phyloP scores from a whole-genome alignment of 1,139 yeast genomes.

The Blastobotrys aristatus region DNA sequence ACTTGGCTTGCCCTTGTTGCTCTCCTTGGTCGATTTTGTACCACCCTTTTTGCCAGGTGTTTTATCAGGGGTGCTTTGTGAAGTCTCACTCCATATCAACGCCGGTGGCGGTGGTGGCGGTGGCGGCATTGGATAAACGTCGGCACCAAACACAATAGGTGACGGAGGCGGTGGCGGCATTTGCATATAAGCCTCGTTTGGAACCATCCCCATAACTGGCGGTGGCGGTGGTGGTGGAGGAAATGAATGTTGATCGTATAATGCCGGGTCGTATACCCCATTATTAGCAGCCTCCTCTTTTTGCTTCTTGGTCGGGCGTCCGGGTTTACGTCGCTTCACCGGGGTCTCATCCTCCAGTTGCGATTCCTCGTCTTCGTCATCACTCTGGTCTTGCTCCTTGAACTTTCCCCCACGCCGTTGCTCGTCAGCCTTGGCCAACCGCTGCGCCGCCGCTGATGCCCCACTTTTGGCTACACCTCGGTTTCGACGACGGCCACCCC shows the following conservation, averaged over 20 bases:
- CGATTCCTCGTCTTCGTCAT: neutral
- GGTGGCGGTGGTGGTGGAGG: neutral
- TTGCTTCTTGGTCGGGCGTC: neutral
- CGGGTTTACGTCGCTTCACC: neutral
- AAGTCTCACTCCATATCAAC: too few species aligned
- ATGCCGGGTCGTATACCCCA: neutral
- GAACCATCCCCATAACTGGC: neutral
- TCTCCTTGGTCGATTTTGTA: neutral
- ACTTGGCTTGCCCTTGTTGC: neutral
- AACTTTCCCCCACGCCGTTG: neutral
- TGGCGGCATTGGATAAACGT: neutral
- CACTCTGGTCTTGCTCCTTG: neutral
- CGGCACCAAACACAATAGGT: neutral
- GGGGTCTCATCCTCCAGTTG: neutral
- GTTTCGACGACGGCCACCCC: constrained; percentile 4
- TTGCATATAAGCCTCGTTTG: neutral
- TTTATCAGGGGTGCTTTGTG: neutral
- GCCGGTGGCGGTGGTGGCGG: neutral
- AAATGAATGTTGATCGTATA: neutral
- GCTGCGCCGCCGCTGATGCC: neutral
- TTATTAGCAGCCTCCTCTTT: neutral
- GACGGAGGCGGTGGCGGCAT: neutral
- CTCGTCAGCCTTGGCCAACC: constrained; percentile 10
- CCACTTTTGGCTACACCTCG: neutral
- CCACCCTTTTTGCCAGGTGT: neutral